A percentile compares a stretch with the other conserved stretches of the same genome.
Evolutionary conservation across 1,284 basidiomycete species (phyloP).

Genomic region (Boletus semigastroideus): DNA sequence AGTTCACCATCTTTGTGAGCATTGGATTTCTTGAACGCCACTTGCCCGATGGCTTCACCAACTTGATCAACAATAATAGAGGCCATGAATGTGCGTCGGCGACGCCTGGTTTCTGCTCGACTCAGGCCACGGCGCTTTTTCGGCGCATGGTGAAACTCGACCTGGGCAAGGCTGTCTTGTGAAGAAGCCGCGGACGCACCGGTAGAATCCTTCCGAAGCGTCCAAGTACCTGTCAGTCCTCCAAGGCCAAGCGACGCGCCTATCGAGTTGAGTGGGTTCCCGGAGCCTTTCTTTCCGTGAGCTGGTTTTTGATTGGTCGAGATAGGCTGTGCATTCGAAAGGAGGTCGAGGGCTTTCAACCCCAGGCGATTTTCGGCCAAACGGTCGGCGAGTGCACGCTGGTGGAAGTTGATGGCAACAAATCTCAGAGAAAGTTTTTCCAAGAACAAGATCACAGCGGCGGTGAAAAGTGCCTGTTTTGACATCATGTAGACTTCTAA

Average conservation of each 20-base stretch:
- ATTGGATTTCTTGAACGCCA: slow-evolving; percentile 66
- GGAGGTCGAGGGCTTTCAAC: slow-evolving; percentile 63
- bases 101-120: slow-evolving; percentile 40
- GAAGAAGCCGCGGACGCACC: slow-evolving; percentile 9
- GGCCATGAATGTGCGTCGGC: slow-evolving; percentile 53
- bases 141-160: slow-evolving; percentile 22
- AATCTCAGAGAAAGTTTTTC: slow-evolving; percentile 74
- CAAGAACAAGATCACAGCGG: slow-evolving; percentile 58
- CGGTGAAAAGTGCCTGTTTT: slow-evolving; percentile 61
- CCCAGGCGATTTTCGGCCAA: slow-evolving; percentile 68
- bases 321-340: slow-evolving; percentile 61
- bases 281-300: slow-evolving; percentile 40
- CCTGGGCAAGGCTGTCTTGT: slow-evolving; percentile 1
- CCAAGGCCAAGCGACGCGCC: slow-evolving; percentile 34
- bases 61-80: slow-evolving; percentile 71
- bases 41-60: slow-evolving; percentile 62
- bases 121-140: slow-evolving; percentile 19
- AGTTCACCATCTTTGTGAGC: slow-evolving; percentile 57
- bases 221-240: slow-evolving; percentile 23
- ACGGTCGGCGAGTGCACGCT: slow-evolving; percentile 70
- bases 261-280: slow-evolving; percentile 29
- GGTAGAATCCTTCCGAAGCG: slow-evolving; percentile 27
- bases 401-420: slow-evolving; percentile 77
- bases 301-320: slow-evolving; percentile 28
- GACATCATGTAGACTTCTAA: slow-evolving; percentile 1